phyloP scores from a whole-genome alignment of 768 basidiomycete genomes.

The Xerocomus spinulosus region DNA sequence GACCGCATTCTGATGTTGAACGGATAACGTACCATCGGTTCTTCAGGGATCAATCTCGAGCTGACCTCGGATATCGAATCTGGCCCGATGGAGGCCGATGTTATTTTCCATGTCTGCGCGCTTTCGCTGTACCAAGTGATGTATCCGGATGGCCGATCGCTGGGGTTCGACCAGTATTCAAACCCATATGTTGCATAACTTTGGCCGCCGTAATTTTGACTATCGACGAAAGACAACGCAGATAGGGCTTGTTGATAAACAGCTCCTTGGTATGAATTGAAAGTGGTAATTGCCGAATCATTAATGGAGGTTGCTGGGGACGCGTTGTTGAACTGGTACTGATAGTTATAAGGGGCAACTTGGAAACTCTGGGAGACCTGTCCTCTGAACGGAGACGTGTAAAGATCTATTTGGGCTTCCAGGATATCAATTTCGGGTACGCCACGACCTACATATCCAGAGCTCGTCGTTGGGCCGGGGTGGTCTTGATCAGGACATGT shows the following conservation, averaged over 20 bases:
- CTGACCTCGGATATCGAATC: slow-evolving; percentile 55
- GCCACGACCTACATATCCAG: slow-evolving; percentile 54
- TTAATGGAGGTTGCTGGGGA: slow-evolving; percentile 51
- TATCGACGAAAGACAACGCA: slow-evolving; percentile 53
- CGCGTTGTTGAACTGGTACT: slow-evolving; percentile 57
- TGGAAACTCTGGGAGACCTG: slow-evolving; percentile 81
- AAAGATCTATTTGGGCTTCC: slow-evolving; percentile 70
- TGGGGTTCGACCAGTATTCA: slow-evolving; percentile 80
- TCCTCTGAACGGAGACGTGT: slow-evolving; percentile 44
- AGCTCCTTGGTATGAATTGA: slow-evolving; percentile 71
- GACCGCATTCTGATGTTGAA: neutral
- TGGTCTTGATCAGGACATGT: slow-evolving; percentile 85
- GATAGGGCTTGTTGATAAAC: slow-evolving; percentile 72
- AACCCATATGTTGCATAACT: slow-evolving; percentile 63
- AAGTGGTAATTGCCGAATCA: slow-evolving; percentile 43
- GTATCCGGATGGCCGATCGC: slow-evolving; percentile 59
- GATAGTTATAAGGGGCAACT: slow-evolving; percentile 70
- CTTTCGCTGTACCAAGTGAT: slow-evolving; percentile 80
- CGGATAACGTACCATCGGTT: slow-evolving; percentile 75
- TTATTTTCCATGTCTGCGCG: slow-evolving; percentile 65
- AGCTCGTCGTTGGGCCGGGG: slow-evolving; percentile 62
- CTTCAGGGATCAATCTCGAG: slow-evolving; percentile 72
- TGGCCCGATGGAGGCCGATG: slow-evolving; percentile 60
- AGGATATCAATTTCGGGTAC: slow-evolving; percentile 93
- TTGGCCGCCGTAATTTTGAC: slow-evolving; percentile 50